Percentiles rank a stretch among this genome's conserved stretches.
Conservation (phyloP, 177 flowering plant species). For the Vitis hybrid region DNA sequence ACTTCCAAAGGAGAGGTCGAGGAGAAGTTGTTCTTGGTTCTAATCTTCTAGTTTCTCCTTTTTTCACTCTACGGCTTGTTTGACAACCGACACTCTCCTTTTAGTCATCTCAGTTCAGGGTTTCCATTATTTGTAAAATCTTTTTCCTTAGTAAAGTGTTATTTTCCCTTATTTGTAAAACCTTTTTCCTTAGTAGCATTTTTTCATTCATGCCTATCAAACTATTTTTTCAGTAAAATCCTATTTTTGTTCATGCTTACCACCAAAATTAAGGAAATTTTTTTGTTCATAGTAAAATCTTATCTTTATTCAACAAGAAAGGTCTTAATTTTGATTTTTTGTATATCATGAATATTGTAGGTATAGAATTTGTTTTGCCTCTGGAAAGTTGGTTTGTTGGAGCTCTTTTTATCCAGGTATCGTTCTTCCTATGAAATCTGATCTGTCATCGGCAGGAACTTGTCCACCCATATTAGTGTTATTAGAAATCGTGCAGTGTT, state of each 20-base stretch:
- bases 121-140: neutral
- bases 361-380: conserved; percentile 14
- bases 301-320: neutral
- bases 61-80: neutral
- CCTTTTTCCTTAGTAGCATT: too few relatives aligned
- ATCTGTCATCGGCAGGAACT: neutral
- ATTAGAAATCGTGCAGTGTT: neutral
- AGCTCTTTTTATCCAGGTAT: conserved; percentile 4
- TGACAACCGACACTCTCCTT: neutral
- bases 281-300: neutral
- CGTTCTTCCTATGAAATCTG: neutral
- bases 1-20: neutral
- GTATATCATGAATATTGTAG: conserved; percentile 7
- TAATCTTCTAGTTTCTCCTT: neutral
- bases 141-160: too few relatives aligned
- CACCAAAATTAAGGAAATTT: too few relatives aligned
- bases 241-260: too few relatives aligned
- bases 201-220: too few relatives aligned
- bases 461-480: neutral
- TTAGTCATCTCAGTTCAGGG: neutral
- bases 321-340: neutral
- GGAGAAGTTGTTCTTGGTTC: neutral
- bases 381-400: conserved; percentile 14
- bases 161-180: too few relatives aligned
- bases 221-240: too few relatives aligned